Evolutionary conservation across 805 yeast species (phyloP).

Genomic region (Hanseniaspora lindneri): DNA sequence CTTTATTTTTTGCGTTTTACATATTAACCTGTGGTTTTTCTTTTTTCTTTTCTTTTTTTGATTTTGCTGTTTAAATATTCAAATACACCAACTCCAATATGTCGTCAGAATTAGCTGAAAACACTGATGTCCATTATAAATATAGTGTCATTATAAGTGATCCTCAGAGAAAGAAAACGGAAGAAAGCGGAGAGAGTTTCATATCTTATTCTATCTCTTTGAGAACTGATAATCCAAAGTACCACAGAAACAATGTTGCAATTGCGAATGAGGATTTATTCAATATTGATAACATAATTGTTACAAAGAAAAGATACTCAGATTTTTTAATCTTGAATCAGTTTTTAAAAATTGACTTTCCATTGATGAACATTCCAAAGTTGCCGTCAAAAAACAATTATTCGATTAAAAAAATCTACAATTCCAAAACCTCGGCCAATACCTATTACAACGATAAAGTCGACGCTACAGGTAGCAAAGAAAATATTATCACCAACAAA

Average conservation of each 20-base stretch:
- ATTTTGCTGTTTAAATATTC: too few relatives aligned
- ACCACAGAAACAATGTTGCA: neutral
- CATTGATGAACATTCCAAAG: constrained; percentile 13
- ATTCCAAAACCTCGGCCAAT: neutral
- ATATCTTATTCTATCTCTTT: constrained; percentile 8
- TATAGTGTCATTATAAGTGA: constrained; percentile 13
- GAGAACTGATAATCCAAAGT: constrained; percentile 11
- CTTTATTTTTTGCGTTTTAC: too few relatives aligned
- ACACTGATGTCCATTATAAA: neutral
- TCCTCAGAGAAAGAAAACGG: constrained; percentile 9
- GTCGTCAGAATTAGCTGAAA: too few relatives aligned
- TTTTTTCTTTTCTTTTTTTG: too few relatives aligned
- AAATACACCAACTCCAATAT: too few relatives aligned
- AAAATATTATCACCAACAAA: neutral
- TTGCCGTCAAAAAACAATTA: constrained; percentile 14
- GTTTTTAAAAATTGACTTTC: constrained; percentile 13
- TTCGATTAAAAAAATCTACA: constrained; percentile 12
- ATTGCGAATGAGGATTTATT: neutral
- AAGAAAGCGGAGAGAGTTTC: constrained; percentile 5
- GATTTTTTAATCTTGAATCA: constrained; percentile 14
- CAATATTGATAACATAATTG: constrained; percentile 8
- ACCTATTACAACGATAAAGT: neutral
- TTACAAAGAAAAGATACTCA: constrained; percentile 14
- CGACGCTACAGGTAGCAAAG: neutral
- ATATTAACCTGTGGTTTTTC: too few relatives aligned